Base-by-base conservation (phyloP, 805 yeast genomes). In the Komagataella kurtzmanii region DNA sequence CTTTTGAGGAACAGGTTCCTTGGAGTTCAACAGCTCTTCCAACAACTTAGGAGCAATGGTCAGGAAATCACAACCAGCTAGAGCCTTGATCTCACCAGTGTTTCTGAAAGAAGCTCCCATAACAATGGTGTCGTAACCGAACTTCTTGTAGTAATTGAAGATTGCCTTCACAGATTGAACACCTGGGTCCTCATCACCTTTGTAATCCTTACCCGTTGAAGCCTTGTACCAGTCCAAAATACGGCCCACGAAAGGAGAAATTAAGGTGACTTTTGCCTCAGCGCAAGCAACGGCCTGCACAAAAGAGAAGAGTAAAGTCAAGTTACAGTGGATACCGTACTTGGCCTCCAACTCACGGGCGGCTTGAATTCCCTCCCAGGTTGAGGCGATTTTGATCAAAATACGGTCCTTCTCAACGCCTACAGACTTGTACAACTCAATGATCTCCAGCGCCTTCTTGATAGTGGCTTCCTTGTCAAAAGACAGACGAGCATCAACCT, bases 61-160 rank as follows among this genome's bases (percentile, higher is more conserved):
- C 73, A 93, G 78, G 81, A 75, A 89, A 71, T 93, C 99, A 66
- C 88, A 83, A 71, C 99, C 99, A 54, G 99, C 97, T 63, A 93
- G 78, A 62, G 95, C 96, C 72, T 83, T 85, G 73, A 93, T 88
- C 76, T 91, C 99, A 61, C 89, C 96, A 56, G 75, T 71, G 79
- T 90, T 93, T 83, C 99, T 91, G 89, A 93, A 91, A 54, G 98
- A 91, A 55, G 99, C 99, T 73, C 99, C 99, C 99, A 93, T 93
- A 66, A 93, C 98, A 67, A 93, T 90, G 70, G 99, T 93, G 64
- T 91, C 79, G 83, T 93, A 93, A 62, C 84, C 91, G 72, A 71
- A 88, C 76, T 91, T 91, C 84, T 93, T 93, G 86, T 93, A 93
- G 83, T 93, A 93, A 85, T 90, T 86, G 87, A 70, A 93, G 71